phyloP scores from a whole-genome alignment of 345 rosid genomes.

The Populus tremula region DNA sequence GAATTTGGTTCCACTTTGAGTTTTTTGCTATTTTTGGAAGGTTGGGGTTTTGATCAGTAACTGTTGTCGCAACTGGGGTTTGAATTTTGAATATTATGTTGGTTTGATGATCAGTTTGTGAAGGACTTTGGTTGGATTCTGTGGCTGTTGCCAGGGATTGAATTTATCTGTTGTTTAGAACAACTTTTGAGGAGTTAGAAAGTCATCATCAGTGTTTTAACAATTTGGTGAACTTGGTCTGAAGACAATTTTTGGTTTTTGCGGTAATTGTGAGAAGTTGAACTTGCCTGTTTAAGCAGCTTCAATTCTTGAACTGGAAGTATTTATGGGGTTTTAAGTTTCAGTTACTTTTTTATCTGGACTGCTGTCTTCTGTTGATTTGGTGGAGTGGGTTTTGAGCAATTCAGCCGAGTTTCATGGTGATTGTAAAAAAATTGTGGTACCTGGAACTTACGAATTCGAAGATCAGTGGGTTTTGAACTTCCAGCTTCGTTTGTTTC shows the following conservation, averaged over 20 bases:
- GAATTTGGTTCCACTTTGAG: conserved; percentile 13
- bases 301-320: conserved; percentile 4
- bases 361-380: conserved; percentile 6
- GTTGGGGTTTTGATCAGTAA: conserved; percentile 6
- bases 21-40: not conserved
- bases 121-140: conserved; percentile 5
- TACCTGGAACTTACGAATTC: not conserved
- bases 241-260: conserved; percentile 9
- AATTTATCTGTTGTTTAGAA: not conserved
- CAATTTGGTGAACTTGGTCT: conserved; percentile 10
- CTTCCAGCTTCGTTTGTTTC: not conserved
- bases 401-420: conserved; percentile 8
- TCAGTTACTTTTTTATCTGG: not conserved
- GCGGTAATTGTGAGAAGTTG: conserved; percentile 4
- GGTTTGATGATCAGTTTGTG: conserved; percentile 7
- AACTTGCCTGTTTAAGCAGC: not conserved
- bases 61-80: not conserved
- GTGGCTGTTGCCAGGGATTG: conserved; percentile 6
- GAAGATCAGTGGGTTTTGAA: not conserved
- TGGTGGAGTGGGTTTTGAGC: conserved; percentile 2
- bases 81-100: not conserved
- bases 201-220: not conserved
- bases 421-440: not conserved
- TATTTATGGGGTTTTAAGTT: conserved; percentile 1
- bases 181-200: not conserved